phyloP scores from a whole-genome alignment of 345 rosid species.

The Noccaea caerulescens region DNA sequence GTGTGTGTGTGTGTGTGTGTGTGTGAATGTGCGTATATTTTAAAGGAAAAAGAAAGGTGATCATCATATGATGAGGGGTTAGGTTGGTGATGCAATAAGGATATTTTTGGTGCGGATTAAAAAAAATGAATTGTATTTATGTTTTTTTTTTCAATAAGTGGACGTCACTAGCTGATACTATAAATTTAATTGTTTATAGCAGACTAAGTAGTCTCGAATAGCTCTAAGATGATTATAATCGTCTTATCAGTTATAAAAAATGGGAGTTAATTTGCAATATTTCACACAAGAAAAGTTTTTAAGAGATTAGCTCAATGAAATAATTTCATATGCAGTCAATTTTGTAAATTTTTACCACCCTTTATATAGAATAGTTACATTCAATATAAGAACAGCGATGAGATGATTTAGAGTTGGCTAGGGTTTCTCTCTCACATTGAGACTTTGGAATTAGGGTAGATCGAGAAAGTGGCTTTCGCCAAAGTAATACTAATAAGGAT shows the following conservation, averaged over 20 bases:
- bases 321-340: not conserved
- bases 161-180: slow-evolving; percentile 38
- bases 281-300: not conserved
- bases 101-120: slow-evolving; percentile 39
- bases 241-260: not conserved
- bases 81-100: slow-evolving; percentile 50
- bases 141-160: slow-evolving; percentile 23
- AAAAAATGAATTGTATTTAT: slow-evolving; percentile 8
- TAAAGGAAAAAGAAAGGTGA: slow-evolving; percentile 37
- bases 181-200: not conserved
- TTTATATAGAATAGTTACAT: no score
- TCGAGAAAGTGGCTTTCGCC: slow-evolving; percentile 40
- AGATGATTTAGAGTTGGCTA: slow-evolving; percentile 28
- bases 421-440: slow-evolving; percentile 36
- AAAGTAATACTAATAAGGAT: slow-evolving; percentile 37
- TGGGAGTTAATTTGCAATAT: not conserved
- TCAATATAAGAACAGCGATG: not conserved
- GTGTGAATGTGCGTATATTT: slow-evolving; percentile 17
- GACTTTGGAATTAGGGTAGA: slow-evolving; percentile 27
- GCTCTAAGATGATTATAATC: not conserved
- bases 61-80: slow-evolving; percentile 49
- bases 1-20: not conserved
- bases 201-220: slow-evolving; percentile 7
- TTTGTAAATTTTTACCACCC: not conserved
- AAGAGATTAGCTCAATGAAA: not conserved